These are phyloP conservation scores for Boletus sensibilis DNA, from an alignment of 768 basidiomycete genomes.

Conservation along the genomic window DNA sequence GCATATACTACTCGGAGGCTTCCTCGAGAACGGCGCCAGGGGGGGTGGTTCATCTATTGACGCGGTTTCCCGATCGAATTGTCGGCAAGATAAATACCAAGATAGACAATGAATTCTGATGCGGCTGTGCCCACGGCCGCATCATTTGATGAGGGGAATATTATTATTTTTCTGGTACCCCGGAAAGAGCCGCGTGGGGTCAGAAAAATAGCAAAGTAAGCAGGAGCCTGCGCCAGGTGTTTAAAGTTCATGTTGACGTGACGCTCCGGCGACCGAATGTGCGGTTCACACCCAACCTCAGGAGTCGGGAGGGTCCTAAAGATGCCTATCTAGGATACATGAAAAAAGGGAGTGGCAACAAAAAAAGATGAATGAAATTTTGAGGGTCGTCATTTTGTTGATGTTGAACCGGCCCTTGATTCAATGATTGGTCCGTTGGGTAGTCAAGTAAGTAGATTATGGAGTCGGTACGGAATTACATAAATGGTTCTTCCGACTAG, in stretches of 20 bases:
- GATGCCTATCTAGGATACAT: conserved; percentile 24
- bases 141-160: neutral
- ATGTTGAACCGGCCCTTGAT: conserved; percentile 5
- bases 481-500: conserved; percentile 2
- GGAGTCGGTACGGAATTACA: conserved; percentile 6
- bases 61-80: conserved; percentile 11
- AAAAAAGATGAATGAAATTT: conserved; percentile 1
- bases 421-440: neutral
- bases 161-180: neutral
- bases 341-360: conserved; percentile 14
- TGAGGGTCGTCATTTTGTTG: conserved; percentile 12
- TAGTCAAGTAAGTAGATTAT: neutral
- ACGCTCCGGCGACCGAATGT: conserved; percentile 2
- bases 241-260: conserved; percentile 16
- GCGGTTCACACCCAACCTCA: conserved; percentile 14
- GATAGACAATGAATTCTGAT: conserved; percentile 8
- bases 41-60: conserved; percentile 5
- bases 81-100: conserved; percentile 18
- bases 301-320: neutral
- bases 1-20: neutral
- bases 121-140: conserved; percentile 14
- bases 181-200: conserved; percentile 3
- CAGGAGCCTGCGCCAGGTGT: neutral
- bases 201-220: neutral
- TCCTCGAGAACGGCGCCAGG: conserved; percentile 8